Evolutionary conservation across 345 rosid species (phyloP), one percentile per base, ranked within the genome.

Genomic region (Microcos paniculata): DNA sequence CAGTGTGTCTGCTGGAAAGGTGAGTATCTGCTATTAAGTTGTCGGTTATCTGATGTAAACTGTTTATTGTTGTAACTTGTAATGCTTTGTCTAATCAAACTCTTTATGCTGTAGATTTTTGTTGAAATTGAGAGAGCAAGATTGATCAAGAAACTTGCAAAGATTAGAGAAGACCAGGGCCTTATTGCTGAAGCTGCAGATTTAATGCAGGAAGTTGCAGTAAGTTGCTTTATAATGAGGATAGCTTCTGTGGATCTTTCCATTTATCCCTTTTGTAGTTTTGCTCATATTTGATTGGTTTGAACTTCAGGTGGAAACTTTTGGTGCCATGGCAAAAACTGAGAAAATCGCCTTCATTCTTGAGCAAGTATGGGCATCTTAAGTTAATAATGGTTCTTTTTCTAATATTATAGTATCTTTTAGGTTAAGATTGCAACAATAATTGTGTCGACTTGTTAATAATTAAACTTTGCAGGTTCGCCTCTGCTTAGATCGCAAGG

Each of bases 131-230:
- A 96, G 86, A 88, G 98, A 80, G 99, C 97, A 42, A 86, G 99
- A 71, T 78, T 96, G 89, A 88, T 91, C 56, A 93, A 84, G 84
- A 96, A 85, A 76, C 94, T 91, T 75, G 97, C 98, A 6, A 91
- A 93, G 87, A 91, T 93, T 68, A 95, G 93, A 85, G 98, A 95
- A 88, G 93, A 79, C 21, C 99, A 93, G 13, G 97, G 96, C 76
- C 83, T 81, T 59, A 85, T 91, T 38, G 97, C 94, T 33, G 98
- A 96, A 88, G 99, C 99, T 82, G 99, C 99, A 24, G 96, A 93
- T 85, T 84, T 92, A 67, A 93, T 93, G 97, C 99, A 96, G 86
- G 99, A 91, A 90, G 92, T 96, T 82, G 99, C 99, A 38, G 99
- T 96, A 68, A 78, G 94, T 81, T 74, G 67, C 59, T 42, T 38